Evolutionary conservation across 805 yeast genomes (phyloP).

Genomic region (Gaillardinia entomophila): DNA sequence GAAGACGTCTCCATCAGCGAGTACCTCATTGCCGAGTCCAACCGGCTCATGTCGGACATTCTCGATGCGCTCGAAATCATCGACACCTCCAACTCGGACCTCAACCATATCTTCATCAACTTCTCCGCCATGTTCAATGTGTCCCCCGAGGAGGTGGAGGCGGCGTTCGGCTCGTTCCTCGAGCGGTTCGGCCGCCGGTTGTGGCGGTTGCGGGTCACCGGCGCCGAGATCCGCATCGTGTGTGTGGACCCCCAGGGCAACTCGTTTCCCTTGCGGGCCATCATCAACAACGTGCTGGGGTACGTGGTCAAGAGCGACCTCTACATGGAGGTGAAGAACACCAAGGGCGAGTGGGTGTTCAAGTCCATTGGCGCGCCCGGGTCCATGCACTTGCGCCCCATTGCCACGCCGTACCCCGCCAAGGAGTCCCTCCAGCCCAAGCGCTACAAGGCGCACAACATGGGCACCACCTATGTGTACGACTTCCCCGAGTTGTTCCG

Average conservation of each 20-base stretch:
- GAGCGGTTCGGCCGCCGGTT: conserved; percentile 96
- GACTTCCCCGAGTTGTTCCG: conserved; percentile 99
- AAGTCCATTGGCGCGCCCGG: conserved; percentile 94
- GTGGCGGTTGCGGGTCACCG: conserved; percentile 94
- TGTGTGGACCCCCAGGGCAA: conserved; percentile 89
- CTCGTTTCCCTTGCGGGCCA: conserved; percentile 94
- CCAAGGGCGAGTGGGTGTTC: conserved; percentile 95
- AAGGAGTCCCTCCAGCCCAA: conserved; percentile 98
- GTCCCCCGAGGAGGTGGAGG: conserved; percentile 92
- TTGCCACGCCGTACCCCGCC: conserved; percentile 93
- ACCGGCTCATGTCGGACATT: conserved; percentile 92
- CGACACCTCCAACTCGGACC: conserved; percentile 90
- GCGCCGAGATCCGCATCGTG: conserved; percentile 95
- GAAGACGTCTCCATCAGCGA: conserved; percentile 92
- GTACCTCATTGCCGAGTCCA: conserved; percentile 92
- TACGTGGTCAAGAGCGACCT: conserved; percentile 94
- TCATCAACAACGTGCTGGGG: conserved; percentile 94
- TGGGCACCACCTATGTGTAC: conserved; percentile 97
- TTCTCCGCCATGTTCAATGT: conserved; percentile 94
- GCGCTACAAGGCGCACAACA: conserved; percentile 95
- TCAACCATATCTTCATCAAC: conserved; percentile 95
- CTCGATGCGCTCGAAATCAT: conserved; percentile 91
- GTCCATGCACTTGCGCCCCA: conserved; percentile 93
- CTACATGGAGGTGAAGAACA: conserved; percentile 89
- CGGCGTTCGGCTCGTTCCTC: conserved; percentile 95